Evolutionary conservation across 78 protist species (phyloP), one percentile per base, ranked within the genome.

Genomic region (Planoprotostelium fungivorum): DNA sequence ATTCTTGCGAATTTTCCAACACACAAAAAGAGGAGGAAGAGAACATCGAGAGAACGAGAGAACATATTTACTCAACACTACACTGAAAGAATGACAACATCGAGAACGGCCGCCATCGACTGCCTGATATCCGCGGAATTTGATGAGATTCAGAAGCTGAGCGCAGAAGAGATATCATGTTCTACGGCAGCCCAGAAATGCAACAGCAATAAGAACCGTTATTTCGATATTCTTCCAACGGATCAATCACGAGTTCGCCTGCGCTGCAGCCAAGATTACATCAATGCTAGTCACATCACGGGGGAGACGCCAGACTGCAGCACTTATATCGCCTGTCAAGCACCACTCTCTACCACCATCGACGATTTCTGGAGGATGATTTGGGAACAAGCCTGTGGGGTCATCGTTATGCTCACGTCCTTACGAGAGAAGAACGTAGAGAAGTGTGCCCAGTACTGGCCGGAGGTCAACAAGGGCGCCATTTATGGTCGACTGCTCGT

Each of bases 301-400:
- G 91, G 90, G 31, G 94, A 92, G 36, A 89, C 88, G n/a, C 94
- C 94, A 88, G 89, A 92, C 38, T 88, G 90, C 23, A 35, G 94
- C 31, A 87, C 87, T 37, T 92, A 89, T 63, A 92, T 92, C 38
- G 94, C 94, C 25, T 92, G 94, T 63, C 94, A 92, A 92, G 94
- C 94, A 16, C 94, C 94, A 35, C 36, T 92, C 31, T 88, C 84
- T 23, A 36, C 90, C 34, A 92, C 94, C 0, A 86, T 92, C 31
- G 89, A 92, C 36, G 94, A 92, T 86, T 92, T 92, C 39, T 92
- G 94, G 94, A 92, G 94, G 88, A 92, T 92, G 94, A 91, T 92
- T 63, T 92, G 94, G 94, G 94, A 92, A 86, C 0, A 88, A 34
- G 29, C 38, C 36, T 0, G 23, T 28, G 1, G 34, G 16, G 37